These are phyloP conservation scores for Prunus campanulata DNA, from an alignment of 306 rosid genomes.

Conservation along the genomic window DNA sequence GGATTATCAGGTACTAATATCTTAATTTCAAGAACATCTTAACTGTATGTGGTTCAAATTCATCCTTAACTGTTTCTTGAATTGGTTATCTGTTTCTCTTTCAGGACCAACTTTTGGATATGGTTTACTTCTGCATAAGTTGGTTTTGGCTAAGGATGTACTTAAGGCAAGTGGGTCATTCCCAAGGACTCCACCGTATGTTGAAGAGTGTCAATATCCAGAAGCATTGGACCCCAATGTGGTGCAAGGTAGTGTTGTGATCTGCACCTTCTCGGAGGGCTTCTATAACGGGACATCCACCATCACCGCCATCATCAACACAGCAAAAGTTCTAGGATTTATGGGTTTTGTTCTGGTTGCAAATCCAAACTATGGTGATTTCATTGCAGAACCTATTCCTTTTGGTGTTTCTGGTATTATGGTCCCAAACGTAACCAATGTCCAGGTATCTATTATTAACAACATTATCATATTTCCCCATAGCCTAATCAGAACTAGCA, in stretches of 20 bases:
- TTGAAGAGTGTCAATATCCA: constrained; percentile 81
- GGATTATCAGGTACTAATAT: constrained; percentile 56
- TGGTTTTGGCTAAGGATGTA: constrained; percentile 78
- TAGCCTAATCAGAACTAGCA: not conserved
- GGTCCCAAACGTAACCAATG: constrained; percentile 57
- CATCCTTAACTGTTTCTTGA: not conserved
- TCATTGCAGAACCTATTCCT: constrained; percentile 68
- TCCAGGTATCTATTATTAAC: constrained; percentile 44
- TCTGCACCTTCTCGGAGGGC: constrained; percentile 76
- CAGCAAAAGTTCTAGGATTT: constrained; percentile 50
- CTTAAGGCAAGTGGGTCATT: constrained; percentile 44
- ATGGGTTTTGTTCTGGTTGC: constrained; percentile 63
- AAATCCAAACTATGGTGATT: constrained; percentile 63
- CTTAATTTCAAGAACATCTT: not conserved
- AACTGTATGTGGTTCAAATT: not conserved
- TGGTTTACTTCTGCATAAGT: constrained; percentile 40
- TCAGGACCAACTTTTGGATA: constrained; percentile 61
- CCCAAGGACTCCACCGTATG: constrained; percentile 39
- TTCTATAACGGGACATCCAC: constrained; percentile 65
- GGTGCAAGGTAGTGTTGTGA: constrained; percentile 51
- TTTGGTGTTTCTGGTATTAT: constrained; percentile 58
- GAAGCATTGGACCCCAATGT: constrained; percentile 53
- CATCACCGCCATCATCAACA: constrained; percentile 47
- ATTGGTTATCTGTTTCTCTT: constrained; percentile 7
- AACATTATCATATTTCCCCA: not conserved